These are phyloP conservation scores for Xylariaceae sp. DNA, from an alignment of 2,329 filamentous ascomycete genomes.

Conservation along the genomic window DNA sequence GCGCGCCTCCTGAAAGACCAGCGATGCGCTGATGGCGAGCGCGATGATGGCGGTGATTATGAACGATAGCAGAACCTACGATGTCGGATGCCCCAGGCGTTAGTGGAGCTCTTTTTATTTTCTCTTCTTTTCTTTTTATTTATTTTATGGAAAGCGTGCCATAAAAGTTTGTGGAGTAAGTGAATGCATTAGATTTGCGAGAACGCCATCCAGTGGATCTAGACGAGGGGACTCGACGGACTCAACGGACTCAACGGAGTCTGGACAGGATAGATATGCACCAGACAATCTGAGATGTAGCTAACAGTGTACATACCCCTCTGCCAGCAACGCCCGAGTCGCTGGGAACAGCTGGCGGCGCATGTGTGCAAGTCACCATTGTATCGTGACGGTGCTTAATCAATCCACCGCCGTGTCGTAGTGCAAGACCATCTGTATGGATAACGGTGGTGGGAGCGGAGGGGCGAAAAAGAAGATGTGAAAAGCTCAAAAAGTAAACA, in stretches of 20 bases:
- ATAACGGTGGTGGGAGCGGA: too few species aligned
- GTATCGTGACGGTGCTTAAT: constrained; percentile 3
- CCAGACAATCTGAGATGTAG: not conserved
- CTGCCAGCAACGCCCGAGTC: constrained; percentile 48
- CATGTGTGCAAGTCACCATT: constrained; percentile 35
- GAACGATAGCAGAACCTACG: constrained; percentile 57
- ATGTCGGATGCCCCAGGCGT: not conserved
- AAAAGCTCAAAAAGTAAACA: not conserved
- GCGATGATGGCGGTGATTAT: constrained; percentile 57
- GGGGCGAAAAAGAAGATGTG: not conserved
- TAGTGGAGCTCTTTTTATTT: not conserved
- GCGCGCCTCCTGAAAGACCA: constrained; percentile 50
- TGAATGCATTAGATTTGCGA: not conserved
- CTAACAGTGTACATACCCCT: constrained; percentile 36
- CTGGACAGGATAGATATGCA: not conserved
- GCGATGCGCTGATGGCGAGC: constrained; percentile 48
- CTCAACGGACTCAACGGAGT: too few species aligned
- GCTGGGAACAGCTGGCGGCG: constrained; percentile 36
- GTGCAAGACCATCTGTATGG: too few species aligned
- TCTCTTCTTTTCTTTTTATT: not conserved
- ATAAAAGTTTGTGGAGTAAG: not conserved
- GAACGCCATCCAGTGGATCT: not conserved
- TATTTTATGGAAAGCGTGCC: too few species aligned
- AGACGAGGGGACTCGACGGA: too few species aligned
- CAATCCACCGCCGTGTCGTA: not conserved